Evolutionary conservation across 2,329 filamentous ascomycete genomes (phyloP), one percentile per base, ranked within the genome.

Genomic region (Fusarium liriodendri): DNA sequence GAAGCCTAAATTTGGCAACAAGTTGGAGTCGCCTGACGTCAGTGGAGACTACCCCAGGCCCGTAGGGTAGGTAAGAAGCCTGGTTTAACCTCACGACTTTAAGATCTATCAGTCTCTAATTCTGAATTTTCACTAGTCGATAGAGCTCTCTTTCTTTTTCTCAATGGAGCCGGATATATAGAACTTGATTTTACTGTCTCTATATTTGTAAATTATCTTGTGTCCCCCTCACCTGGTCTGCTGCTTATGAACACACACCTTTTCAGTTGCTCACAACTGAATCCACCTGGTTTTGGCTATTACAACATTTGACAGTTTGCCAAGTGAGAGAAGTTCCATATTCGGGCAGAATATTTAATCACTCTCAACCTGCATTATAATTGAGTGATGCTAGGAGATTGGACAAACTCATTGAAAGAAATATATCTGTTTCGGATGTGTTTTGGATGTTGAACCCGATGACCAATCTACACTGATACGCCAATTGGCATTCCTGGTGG

Each of bases 191-290:
- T 45, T 16, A 7, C 2, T 2, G 1, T 25, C 40, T 4, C 7
- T 25, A 9, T 1, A 5, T 14, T 13, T 45, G 20, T 25, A 14
- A 6, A 14, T 14, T 7, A 14, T 22, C 40, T 16, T 4, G 6
- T 4, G 13, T 22, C 14, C 6, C 40, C 20, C 40, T 14, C 7
- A 35, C 33, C 6, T 7, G 6, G 33, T 6, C 3, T 40, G 10
- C n/a, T 10, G 8, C 9, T 5, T 3, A 3, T 5, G n/a, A 5
- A 11, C 9, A 42, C 6, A 20, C 4, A 3, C 10, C 11, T 14
- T 20, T 35, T 6, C 3, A 13, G 1, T 20, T 4, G 0, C 6
- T 11, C 10, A 3, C 11, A 3, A 2, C 4, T 20, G 3, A 13
- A 42, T 4, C 2, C 6, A 7, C 4, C 6, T 20, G 5, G 5